Percentiles rank a stretch among this genome's conserved stretches.
Evolutionary conservation across 2,329 filamentous ascomycete species (phyloP).

Genomic region (Shiraia bambusicola): DNA sequence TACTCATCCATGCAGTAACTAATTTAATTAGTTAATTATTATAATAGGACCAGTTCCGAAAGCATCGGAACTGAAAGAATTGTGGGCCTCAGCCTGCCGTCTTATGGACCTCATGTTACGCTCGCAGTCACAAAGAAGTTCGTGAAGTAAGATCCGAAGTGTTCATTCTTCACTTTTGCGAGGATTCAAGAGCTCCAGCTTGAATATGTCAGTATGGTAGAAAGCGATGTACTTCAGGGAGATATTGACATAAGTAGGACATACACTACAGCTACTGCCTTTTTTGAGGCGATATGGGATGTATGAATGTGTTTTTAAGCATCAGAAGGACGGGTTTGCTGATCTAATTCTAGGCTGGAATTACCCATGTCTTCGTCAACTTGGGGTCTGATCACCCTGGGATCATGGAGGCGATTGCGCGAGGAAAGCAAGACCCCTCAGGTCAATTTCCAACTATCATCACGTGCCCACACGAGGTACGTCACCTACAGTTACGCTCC

Average conservation of each 20-base stretch:
- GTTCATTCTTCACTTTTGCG: no score
- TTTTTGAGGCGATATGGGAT: slow-evolving; percentile 18
- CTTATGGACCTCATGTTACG: neutral
- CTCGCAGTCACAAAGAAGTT: neutral
- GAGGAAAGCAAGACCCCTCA: slow-evolving; percentile 17
- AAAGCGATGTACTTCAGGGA: no score
- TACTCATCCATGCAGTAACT: neutral
- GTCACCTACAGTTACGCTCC: no score
- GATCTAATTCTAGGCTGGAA: slow-evolving; percentile 1
- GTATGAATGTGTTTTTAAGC: no score
- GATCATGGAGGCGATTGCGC: slow-evolving; percentile 24
- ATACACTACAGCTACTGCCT: slow-evolving; percentile 14
- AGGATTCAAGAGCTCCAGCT: no score
- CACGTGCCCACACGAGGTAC: slow-evolving; percentile 18
- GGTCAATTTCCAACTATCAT: slow-evolving; percentile 12
- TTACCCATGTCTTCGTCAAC: slow-evolving; percentile 20
- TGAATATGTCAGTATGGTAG: no score
- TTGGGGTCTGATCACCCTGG: slow-evolving; percentile 27
- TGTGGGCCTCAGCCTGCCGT: neutral
- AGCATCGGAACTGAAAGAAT: neutral
- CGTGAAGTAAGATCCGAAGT: neutral
- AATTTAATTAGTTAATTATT: no score
- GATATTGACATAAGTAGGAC: neutral
- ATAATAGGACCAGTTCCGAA: neutral
- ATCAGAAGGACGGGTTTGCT: no score